phyloP scores from a whole-genome alignment of 805 yeast species.

The Wickerhamomyces xylosicus region DNA sequence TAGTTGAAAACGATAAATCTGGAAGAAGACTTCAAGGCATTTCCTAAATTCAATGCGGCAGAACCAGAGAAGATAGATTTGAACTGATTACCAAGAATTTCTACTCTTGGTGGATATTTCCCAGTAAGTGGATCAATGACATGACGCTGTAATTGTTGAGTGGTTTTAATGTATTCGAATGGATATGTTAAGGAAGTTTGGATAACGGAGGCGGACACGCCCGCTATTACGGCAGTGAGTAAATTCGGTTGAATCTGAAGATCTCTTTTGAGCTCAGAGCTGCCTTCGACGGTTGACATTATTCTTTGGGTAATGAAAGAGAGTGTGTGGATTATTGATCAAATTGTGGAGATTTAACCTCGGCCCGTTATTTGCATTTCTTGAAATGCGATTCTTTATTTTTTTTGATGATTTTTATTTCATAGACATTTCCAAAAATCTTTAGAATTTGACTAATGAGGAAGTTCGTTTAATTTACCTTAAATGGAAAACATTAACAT shows the following conservation, averaged over 20 bases:
- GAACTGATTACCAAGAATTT: slow-evolving; percentile 16
- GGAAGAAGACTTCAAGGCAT: slow-evolving; percentile 60
- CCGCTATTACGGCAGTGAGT: slow-evolving; percentile 48
- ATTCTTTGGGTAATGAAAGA: not conserved
- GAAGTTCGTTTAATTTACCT: too few species aligned
- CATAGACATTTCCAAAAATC: too few species aligned
- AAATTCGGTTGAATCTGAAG: slow-evolving; percentile 27
- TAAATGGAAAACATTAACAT: too few species aligned
- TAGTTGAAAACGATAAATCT: slow-evolving; percentile 69
- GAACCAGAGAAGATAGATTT: slow-evolving; percentile 45
- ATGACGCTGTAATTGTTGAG: slow-evolving; percentile 44
- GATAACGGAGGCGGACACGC: slow-evolving; percentile 51
- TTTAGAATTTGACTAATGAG: too few species aligned
- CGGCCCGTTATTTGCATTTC: too few species aligned
- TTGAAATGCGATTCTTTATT: too few species aligned
- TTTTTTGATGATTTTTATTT: too few species aligned
- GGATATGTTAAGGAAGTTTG: slow-evolving; percentile 62
- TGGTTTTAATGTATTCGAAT: slow-evolving; percentile 59
- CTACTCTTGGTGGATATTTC: not conserved
- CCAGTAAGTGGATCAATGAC: slow-evolving; percentile 21
- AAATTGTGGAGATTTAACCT: too few species aligned
- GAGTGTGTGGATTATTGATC: too few species aligned
- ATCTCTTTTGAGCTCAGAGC: slow-evolving; percentile 5
- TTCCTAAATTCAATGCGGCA: slow-evolving; percentile 67
- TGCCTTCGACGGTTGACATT: not conserved